Percentiles rank a stretch among this genome's conserved stretches.
phyloP scores from a whole-genome alignment of 768 basidiomycete genomes.

The Hydnomerulius pinastri region DNA sequence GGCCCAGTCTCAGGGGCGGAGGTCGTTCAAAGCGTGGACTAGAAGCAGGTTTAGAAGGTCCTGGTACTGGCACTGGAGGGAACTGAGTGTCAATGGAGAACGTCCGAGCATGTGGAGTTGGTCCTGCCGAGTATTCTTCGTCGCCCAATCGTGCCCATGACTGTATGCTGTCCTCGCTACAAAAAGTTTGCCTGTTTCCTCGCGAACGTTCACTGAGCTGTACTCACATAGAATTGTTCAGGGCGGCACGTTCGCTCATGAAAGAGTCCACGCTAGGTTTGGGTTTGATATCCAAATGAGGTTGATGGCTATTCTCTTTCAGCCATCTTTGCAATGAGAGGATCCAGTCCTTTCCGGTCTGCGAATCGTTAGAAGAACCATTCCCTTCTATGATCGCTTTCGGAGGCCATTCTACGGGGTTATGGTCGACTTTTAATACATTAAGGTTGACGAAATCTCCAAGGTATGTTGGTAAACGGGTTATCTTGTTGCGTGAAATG shows the following conservation, averaged over 20 bases:
- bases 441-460: slow-evolving; percentile 69
- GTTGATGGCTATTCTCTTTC: slow-evolving; percentile 46
- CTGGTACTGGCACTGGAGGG: slow-evolving; percentile 38
- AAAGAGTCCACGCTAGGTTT: slow-evolving; percentile 52
- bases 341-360: slow-evolving; percentile 73
- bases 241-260: slow-evolving; percentile 41
- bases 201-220: background rate
- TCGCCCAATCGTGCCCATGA: slow-evolving; percentile 48
- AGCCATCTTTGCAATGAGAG: slow-evolving; percentile 75
- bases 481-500: slow-evolving; percentile 82
- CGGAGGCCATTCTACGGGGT: slow-evolving; percentile 95
- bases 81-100: slow-evolving; percentile 63
- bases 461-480: slow-evolving; percentile 77
- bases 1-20: slow-evolving; percentile 50
- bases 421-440: slow-evolving; percentile 84
- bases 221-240: slow-evolving; percentile 36
- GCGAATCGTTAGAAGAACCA: slow-evolving; percentile 44
- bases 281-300: slow-evolving; percentile 30
- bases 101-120: slow-evolving; percentile 55
- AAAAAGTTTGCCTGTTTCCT: slow-evolving; percentile 7
- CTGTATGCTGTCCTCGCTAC: slow-evolving; percentile 42
- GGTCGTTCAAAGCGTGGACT: slow-evolving; percentile 40
- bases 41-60: slow-evolving; percentile 27
- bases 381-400: slow-evolving; percentile 50
- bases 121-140: slow-evolving; percentile 37